Evolutionary conservation across 495 filamentous ascomycete species (phyloP).

Genomic region (Penicillium atrosanguineum): DNA sequence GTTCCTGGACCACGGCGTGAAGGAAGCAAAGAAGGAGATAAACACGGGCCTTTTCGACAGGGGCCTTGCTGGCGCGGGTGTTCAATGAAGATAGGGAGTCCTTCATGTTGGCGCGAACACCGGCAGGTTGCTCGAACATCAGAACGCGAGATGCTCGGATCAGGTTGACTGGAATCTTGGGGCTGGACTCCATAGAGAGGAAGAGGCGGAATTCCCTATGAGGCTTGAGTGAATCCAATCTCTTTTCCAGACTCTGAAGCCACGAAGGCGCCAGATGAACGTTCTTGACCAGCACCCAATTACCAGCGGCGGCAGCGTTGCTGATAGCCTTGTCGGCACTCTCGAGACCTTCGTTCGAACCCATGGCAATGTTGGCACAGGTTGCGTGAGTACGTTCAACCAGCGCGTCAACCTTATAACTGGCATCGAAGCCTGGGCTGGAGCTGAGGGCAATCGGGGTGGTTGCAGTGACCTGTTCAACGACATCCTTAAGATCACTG

Average conservation of each 20-base stretch:
- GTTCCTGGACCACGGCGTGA: constrained; percentile 94
- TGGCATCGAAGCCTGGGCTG: constrained; percentile 94
- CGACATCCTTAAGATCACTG: constrained; percentile 80
- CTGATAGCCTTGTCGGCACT: constrained; percentile 93
- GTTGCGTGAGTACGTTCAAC: constrained; percentile 77
- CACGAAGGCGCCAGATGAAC: constrained; percentile 94
- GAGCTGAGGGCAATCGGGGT: constrained; percentile 90
- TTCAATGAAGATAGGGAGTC: constrained; percentile 86
- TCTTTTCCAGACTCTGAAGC: constrained; percentile 96
- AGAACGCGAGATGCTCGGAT: constrained; percentile 89
- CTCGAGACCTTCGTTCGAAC: constrained; percentile 87
- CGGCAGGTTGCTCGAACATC: constrained; percentile 97
- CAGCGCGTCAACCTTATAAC: constrained; percentile 95
- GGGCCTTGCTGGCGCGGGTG: constrained; percentile 71
- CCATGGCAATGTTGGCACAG: constrained; percentile 98
- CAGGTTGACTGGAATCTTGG: constrained; percentile 95
- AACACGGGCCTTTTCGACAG: constrained; percentile 86
- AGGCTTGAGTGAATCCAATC: constrained; percentile 90
- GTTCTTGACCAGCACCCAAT: constrained; percentile 98
- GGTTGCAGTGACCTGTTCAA: constrained; percentile 77
- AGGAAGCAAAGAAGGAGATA: constrained; percentile 92
- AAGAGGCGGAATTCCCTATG: constrained; percentile 93
- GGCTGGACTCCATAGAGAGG: constrained; percentile 95
- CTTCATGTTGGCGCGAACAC: constrained; percentile 97
- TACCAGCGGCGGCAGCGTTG: constrained; percentile 87